phyloP scores from a whole-genome alignment of 768 basidiomycete genomes.

The Pleurotus giganteus region DNA sequence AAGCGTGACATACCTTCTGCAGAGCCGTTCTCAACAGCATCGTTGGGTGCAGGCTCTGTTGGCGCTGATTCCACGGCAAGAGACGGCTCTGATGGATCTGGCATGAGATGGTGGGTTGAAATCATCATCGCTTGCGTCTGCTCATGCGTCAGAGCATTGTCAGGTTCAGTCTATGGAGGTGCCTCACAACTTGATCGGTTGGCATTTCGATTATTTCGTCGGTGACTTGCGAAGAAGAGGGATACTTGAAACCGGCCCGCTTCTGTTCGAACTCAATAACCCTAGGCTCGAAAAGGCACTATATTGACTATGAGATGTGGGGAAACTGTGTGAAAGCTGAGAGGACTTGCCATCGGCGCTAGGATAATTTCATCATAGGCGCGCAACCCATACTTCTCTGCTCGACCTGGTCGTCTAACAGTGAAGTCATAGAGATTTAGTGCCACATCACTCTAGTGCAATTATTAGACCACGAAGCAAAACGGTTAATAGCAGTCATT shows the following conservation, averaged over 20 bases:
- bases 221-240: constrained; percentile 59
- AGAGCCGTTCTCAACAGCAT: constrained; percentile 4
- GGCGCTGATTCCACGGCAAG: constrained; percentile 17
- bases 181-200: constrained; percentile 49
- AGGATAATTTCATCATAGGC: constrained; percentile 95
- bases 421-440: constrained; percentile 89
- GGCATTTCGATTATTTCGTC: constrained; percentile 71
- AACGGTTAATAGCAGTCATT: constrained; percentile 10
- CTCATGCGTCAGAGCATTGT: constrained; percentile 55
- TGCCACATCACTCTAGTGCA: constrained; percentile 76
- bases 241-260: constrained; percentile 43
- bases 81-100: constrained; percentile 24
- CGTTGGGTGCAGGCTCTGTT: constrained; percentile 18
- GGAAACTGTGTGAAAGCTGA: background rate
- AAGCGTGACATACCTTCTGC: background rate
- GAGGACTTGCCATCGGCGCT: constrained; percentile 78
- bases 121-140: constrained; percentile 92
- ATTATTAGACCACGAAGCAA: constrained; percentile 4
- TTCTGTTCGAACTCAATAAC: constrained; percentile 89
- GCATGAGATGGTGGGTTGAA: constrained; percentile 79
- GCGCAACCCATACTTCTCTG: constrained; percentile 86
- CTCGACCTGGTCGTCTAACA: constrained; percentile 72
- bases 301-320: no score
- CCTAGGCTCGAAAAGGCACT: constrained; percentile 94
- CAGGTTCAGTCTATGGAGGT: constrained; percentile 3